Conservation (phyloP, 345 rosid genomes). For the Camelina neglecta region DNA sequence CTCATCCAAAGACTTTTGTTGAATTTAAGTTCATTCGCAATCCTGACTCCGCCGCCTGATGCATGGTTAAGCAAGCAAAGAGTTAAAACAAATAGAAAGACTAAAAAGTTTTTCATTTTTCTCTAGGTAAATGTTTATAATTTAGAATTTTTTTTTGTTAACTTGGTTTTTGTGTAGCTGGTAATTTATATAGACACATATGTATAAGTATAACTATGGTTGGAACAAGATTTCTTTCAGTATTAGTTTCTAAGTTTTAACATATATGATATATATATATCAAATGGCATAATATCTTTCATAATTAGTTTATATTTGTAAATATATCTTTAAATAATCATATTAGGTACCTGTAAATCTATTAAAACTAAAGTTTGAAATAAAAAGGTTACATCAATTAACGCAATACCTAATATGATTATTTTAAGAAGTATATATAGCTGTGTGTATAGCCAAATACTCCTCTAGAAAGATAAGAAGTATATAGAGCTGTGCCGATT, state of each 20-base stretch:
- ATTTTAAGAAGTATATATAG: no score
- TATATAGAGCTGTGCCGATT: no score
- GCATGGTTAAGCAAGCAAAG: conserved; percentile 18
- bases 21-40: conserved; percentile 15
- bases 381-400: no score
- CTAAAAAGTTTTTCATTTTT: conserved; percentile 2
- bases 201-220: neutral
- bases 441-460: no score
- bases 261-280: neutral
- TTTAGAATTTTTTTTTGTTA: neutral
- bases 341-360: no score
- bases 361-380: no score
- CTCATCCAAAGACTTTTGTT: neutral
- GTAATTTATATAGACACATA: neutral
- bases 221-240: neutral
- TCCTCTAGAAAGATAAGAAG: no score
- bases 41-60: neutral
- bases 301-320: no score
- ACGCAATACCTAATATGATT: no score
- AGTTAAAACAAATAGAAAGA: neutral
- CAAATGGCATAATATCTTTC: no score
- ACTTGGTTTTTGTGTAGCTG: neutral
- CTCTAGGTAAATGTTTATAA: neutral
- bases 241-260: neutral
- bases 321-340: no score